Percentiles rank a stretch among this genome's conserved stretches.
These are phyloP conservation scores for Lenzites betulinus DNA, from an alignment of 768 basidiomycete genomes.

Conservation along the genomic window DNA sequence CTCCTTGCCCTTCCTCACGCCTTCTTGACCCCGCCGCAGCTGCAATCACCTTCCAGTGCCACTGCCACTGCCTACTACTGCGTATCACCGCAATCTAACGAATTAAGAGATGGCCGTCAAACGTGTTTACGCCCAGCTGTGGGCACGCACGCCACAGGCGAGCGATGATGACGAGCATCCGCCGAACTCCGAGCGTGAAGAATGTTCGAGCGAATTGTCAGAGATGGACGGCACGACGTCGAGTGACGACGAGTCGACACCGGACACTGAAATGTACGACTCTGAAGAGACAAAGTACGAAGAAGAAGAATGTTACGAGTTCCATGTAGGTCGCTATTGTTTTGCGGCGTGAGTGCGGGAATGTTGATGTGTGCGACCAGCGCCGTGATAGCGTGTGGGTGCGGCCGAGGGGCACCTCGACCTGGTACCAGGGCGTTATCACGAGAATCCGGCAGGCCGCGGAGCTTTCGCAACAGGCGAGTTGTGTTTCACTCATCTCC, in stretches of 20 bases:
- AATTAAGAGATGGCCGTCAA: conserved; percentile 4
- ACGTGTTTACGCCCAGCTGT: neutral
- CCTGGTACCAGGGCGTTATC: conserved; percentile 16
- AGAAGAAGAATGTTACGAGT: conserved; percentile 1
- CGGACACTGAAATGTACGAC: conserved; percentile 14
- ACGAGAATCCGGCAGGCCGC: conserved; percentile 7
- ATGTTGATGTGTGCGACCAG: neutral
- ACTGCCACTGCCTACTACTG: neutral
- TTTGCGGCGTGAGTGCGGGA: neutral
- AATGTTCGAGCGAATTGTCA: conserved; percentile 16
- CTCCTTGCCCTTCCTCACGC: conserved; percentile 4
- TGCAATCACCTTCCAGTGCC: conserved; percentile 5
- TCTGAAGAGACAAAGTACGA: conserved; percentile 7
- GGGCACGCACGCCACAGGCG: conserved; percentile 8
- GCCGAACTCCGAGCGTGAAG: neutral
- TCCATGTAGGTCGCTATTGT: conserved; percentile 9
- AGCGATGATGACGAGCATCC: conserved; percentile 15
- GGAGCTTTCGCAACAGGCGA: neutral
- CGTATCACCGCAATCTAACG: neutral
- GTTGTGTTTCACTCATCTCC: neutral
- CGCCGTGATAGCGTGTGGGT: conserved; percentile 16
- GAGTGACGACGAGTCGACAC: conserved; percentile 13
- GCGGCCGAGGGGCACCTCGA: conserved; percentile 7
- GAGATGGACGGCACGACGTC: conserved; percentile 11
- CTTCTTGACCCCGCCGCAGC: conserved; percentile 8